A percentile compares a stretch with the other conserved stretches of the same genome.
These are phyloP conservation scores for Oryza nivara DNA, from an alignment of 176 grass and related monocot species.

Conservation along the genomic window DNA sequence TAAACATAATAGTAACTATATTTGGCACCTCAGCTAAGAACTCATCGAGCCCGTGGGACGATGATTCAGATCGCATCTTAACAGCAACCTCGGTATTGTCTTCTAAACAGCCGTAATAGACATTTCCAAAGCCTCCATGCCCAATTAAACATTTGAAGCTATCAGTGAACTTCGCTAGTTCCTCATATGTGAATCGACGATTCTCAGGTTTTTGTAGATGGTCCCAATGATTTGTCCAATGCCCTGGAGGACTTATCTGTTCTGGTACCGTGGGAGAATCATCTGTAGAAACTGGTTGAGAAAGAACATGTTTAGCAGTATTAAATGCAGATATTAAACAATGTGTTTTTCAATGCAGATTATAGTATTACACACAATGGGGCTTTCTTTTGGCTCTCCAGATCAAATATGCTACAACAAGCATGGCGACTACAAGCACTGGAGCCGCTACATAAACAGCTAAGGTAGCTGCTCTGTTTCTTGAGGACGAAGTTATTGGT, in stretches of 20 bases:
- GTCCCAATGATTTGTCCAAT: neutral
- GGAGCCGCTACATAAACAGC: slow-evolving; percentile 21
- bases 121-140: slow-evolving; percentile 42
- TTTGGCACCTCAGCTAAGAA: slow-evolving; percentile 50
- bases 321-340: neutral
- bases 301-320: neutral
- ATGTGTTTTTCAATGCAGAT: neutral
- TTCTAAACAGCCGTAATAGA: slow-evolving; percentile 46
- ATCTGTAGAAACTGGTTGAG: neutral
- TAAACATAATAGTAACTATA: neutral
- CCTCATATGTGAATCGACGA: slow-evolving; percentile 44
- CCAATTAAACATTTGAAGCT: slow-evolving; percentile 38
- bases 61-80: slow-evolving; percentile 47
- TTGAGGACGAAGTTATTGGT: neutral
- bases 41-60: slow-evolving; percentile 31
- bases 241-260: neutral
- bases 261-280: neutral
- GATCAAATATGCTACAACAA: slow-evolving; percentile 15
- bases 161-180: slow-evolving; percentile 27
- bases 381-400: neutral
- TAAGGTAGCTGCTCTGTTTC: neutral
- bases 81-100: slow-evolving; percentile 40
- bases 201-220: slow-evolving; percentile 9
- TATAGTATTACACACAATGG: neutral
- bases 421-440: neutral